Evolutionary conservation across 208 protist genomes (phyloP), one percentile per base, ranked within the genome.

Genomic region (Acanthamoeba lenticulata): DNA sequence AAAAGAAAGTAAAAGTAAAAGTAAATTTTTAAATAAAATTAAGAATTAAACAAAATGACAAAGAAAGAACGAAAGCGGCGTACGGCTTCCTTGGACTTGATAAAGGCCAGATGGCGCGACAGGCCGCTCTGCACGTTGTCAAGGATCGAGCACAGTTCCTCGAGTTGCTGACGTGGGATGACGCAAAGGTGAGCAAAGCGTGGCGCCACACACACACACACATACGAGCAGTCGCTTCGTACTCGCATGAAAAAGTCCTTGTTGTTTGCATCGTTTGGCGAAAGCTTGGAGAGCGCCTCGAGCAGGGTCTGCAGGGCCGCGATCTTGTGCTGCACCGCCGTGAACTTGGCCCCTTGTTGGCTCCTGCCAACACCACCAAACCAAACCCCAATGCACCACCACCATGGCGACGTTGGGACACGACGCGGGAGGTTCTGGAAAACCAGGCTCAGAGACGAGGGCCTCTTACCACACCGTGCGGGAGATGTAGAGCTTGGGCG

Each of bases 241-340:
- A 79, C 69, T 45, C 38, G 32, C 1, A 79, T 79, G 38, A 79
- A 79, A 36, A 79, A 79, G 38, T 79, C 69, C 24, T 79, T 79
- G 69, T 79, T 79, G 69, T 44, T 79, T 17, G 36, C 5, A 45
- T 79, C 69, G 38, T 79, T 79, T 19, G 69, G 69, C 21, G 69
- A 79, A 15, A 79, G 69, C 24, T n/a, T 79, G 36, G 69, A 42
- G 21, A 79, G 36, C 27, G 36, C 69, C 21, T 79, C 69, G 38
- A 79, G 69, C 69, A 79, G 34, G 3, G 32, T 79, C 69, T 79
- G 69, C 9, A 79, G 69, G 36, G 15, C 69, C 2, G 38, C 69
- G 69, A 79, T 79, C 69, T 79, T 79, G 6, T 79, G 69, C 38
- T 79, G 69, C 0, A 79, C 69, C 4, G 69, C 69, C 3, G 69